Evolutionary conservation across 257 asterid species (phyloP).

Genomic region (Nicotiana knightiana): DNA sequence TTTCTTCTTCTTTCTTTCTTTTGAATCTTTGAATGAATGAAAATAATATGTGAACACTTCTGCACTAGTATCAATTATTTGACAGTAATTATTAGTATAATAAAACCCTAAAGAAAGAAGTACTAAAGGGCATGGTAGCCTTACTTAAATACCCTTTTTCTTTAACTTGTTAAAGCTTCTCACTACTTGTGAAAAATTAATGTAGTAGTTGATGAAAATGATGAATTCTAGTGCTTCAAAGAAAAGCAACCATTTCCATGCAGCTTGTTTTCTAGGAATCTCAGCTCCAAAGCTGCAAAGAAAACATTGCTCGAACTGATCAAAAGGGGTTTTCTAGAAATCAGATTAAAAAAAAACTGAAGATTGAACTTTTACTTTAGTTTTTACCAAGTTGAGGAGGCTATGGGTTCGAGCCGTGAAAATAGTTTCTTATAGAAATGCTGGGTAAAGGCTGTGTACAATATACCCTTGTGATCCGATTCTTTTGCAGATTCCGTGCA

Average conservation of each 20-base stretch:
- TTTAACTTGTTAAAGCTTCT: not conserved
- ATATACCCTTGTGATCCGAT: too few species aligned
- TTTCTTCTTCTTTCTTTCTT: not conserved
- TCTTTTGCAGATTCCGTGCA: accelerated
- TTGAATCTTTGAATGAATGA: not conserved
- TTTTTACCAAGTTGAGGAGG: too few species aligned
- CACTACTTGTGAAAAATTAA: not conserved
- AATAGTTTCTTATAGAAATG: too few species aligned
- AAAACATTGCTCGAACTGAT: too few species aligned
- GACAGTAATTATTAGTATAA: not conserved
- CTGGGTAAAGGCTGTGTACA: too few species aligned
- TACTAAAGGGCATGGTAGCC: not conserved
- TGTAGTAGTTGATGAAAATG: not conserved
- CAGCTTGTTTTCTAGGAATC: not conserved
- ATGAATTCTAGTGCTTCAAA: not conserved
- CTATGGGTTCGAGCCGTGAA: too few species aligned
- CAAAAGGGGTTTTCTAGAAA: too few species aligned
- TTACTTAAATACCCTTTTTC: slow-evolving; percentile 15
- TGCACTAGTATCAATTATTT: not conserved
- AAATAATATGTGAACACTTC: not conserved
- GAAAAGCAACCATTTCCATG: not conserved
- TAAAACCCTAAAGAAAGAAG: not conserved
- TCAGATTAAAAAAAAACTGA: too few species aligned
- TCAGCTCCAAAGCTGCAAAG: too few species aligned
- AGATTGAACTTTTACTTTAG: too few species aligned